phyloP scores from a whole-genome alignment of 805 yeast species.

The Candida maris region DNA sequence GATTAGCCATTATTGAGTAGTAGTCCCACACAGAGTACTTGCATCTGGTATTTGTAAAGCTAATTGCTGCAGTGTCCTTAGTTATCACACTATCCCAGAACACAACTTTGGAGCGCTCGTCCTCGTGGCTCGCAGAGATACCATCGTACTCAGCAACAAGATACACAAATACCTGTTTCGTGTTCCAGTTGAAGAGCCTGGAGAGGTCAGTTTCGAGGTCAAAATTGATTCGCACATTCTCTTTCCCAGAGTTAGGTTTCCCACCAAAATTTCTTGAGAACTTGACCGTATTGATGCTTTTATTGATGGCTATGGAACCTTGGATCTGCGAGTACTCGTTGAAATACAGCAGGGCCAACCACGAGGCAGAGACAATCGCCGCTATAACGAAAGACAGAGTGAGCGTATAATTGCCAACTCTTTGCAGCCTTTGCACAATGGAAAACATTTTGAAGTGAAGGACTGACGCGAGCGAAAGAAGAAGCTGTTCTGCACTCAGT shows the following conservation, averaged over 20 bases:
- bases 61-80: conserved; percentile 55
- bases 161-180: conserved; percentile 92
- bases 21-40: conserved; percentile 90
- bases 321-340: conserved; percentile 43
- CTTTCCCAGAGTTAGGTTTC: conserved; percentile 61
- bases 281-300: conserved; percentile 22
- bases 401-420: conserved; percentile 49
- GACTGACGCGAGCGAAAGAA: too few relatives aligned
- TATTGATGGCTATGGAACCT: conserved; percentile 15
- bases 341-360: conserved; percentile 45
- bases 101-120: conserved; percentile 51
- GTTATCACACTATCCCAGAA: conserved; percentile 88
- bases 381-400: conserved; percentile 48
- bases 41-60: conserved; percentile 50
- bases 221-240: conserved; percentile 66
- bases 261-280: conserved; percentile 50
- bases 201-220: conserved; percentile 73
- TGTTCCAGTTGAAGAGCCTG: conserved; percentile 91
- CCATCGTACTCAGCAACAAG: conserved; percentile 79
- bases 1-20: conserved; percentile 54
- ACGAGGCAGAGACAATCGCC: conserved; percentile 44
- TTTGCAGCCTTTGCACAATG: conserved; percentile 36
- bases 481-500: too few relatives aligned
- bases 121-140: conserved; percentile 28
- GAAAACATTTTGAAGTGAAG: conserved; percentile 13